Evolutionary conservation across 805 yeast species (phyloP).

Genomic region (Priceomyces melissophilus): DNA sequence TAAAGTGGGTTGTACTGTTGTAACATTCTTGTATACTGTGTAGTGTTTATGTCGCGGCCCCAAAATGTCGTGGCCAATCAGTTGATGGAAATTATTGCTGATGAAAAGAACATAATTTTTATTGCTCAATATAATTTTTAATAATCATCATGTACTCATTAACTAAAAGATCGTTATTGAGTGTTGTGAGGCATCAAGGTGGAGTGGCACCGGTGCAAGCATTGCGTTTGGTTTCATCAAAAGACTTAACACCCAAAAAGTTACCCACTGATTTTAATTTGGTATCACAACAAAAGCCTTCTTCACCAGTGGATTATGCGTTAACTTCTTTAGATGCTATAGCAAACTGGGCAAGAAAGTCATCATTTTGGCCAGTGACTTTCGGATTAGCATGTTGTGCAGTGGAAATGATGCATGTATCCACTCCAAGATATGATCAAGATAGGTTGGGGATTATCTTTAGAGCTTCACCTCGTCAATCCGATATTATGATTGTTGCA

Average conservation of each 20-base stretch:
- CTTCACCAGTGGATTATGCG: slow-evolving; percentile 70
- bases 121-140: slow-evolving; percentile 2
- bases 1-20: too few relatives aligned
- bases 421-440: slow-evolving; percentile 88
- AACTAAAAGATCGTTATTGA: slow-evolving; percentile 23
- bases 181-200: slow-evolving; percentile 16
- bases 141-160: slow-evolving; percentile 22
- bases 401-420: slow-evolving; percentile 92
- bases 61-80: slow-evolving; percentile 32
- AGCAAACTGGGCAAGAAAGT: slow-evolving; percentile 89
- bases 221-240: slow-evolving; percentile 30
- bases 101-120: slow-evolving; percentile 11
- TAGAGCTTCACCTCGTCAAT: slow-evolving; percentile 91
- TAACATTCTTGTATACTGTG: background rate
- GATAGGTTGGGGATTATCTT: slow-evolving; percentile 89
- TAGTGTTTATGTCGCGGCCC: slow-evolving; percentile 6
- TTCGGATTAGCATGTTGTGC: slow-evolving; percentile 93
- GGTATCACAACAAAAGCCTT: slow-evolving; percentile 55
- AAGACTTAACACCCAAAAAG: slow-evolving; percentile 46
- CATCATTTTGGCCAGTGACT: slow-evolving; percentile 91
- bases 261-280: slow-evolving; percentile 70
- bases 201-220: slow-evolving; percentile 13
- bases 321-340: slow-evolving; percentile 77
- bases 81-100: slow-evolving; percentile 32
- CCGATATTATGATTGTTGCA: slow-evolving; percentile 89